phyloP scores from a whole-genome alignment of 2,329 filamentous ascomycete species.

The Pseudogymnoascus sp. region DNA sequence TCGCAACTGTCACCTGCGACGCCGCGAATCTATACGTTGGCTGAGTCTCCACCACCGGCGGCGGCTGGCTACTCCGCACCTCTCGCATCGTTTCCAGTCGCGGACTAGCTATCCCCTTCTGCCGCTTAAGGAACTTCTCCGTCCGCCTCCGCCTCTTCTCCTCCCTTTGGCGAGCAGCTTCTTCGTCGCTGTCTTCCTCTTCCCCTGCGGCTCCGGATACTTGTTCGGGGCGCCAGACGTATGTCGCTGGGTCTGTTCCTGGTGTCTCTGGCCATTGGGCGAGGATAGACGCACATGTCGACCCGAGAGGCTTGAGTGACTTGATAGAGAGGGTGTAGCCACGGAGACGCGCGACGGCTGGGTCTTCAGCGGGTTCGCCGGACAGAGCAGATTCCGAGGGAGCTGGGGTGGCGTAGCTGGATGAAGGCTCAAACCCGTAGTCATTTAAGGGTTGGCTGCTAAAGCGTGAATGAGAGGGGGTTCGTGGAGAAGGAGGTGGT shows the following conservation, averaged over 20 bases:
- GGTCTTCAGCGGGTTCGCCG: slow-evolving; percentile 24
- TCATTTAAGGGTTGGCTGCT: slow-evolving; percentile 15
- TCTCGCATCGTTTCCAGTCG: not conserved
- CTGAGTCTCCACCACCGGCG: not conserved
- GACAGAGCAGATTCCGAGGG: slow-evolving; percentile 24
- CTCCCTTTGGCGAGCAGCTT: slow-evolving; percentile 17
- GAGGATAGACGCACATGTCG: slow-evolving; percentile 24
- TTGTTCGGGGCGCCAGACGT: slow-evolving; percentile 24
- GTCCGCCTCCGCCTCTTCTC: slow-evolving; percentile 22
- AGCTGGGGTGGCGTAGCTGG: slow-evolving; percentile 20
- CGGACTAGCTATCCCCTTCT: slow-evolving; percentile 15
- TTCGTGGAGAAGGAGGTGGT: not conserved
- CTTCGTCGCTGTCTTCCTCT: slow-evolving; percentile 17
- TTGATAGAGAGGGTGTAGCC: slow-evolving; percentile 29
- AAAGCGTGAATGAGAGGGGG: slow-evolving; percentile 14
- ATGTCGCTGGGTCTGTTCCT: slow-evolving; percentile 29
- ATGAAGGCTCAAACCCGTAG: slow-evolving; percentile 12
- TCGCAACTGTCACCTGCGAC: not conserved
- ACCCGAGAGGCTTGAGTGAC: slow-evolving; percentile 21
- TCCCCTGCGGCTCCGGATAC: slow-evolving; percentile 14
- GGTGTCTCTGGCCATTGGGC: slow-evolving; percentile 30
- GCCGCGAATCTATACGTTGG: not conserved
- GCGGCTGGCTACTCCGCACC: not conserved
- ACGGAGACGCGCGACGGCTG: slow-evolving; percentile 28
- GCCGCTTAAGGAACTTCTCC: slow-evolving; percentile 25